phyloP scores from a whole-genome alignment of 1,139 yeast species.

The Candida smagusa region DNA sequence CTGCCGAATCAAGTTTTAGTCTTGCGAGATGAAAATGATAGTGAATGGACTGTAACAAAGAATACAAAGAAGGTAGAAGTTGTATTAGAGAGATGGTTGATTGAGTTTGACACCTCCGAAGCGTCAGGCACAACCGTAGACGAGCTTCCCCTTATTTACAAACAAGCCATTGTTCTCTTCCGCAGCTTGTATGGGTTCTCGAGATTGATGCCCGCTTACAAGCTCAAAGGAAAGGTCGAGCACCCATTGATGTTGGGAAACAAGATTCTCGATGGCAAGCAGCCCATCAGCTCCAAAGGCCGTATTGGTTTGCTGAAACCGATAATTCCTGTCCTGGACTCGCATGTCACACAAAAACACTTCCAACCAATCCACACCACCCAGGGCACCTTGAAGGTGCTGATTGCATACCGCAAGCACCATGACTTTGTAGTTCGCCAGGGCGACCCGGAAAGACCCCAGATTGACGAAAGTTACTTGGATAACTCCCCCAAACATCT shows the following conservation, averaged over 20 bases:
- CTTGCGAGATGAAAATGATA: constrained; percentile 49
- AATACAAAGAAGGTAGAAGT: constrained; percentile 65
- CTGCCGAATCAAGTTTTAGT: constrained; percentile 60
- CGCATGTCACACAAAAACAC: constrained; percentile 58
- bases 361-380: constrained; percentile 73
- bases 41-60: constrained; percentile 50
- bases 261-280: constrained; percentile 70
- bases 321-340: constrained; percentile 48
- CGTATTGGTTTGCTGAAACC: constrained; percentile 78
- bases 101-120: constrained; percentile 60
- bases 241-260: constrained; percentile 46
- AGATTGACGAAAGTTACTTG: not conserved
- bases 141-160: constrained; percentile 69
- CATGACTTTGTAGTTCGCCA: constrained; percentile 55
- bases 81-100: constrained; percentile 88
- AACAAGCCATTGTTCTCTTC: constrained; percentile 69
- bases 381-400: constrained; percentile 66
- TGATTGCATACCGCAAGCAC: constrained; percentile 77
- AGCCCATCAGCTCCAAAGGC: constrained; percentile 77
- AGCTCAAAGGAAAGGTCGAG: constrained; percentile 37
- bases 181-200: constrained; percentile 69
- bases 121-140: constrained; percentile 28
- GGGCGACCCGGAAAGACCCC: not conserved
- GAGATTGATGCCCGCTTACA: constrained; percentile 70
- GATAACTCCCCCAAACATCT: constrained; percentile 9